These are phyloP conservation scores for Holtermannia corniformis DNA, from an alignment of 768 basidiomycete genomes.

Conservation along the genomic window DNA sequence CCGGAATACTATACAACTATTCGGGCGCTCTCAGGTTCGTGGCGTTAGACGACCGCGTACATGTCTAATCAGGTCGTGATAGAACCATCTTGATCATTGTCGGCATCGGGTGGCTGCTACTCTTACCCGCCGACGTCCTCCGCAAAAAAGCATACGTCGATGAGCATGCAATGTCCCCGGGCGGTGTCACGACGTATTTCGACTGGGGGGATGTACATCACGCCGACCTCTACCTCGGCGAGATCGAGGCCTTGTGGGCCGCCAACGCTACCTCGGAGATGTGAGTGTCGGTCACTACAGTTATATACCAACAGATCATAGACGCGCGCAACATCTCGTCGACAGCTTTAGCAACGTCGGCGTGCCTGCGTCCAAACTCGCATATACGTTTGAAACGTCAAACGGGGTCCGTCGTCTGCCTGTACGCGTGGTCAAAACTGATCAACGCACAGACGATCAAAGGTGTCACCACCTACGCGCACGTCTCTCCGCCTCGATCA, in stretches of 20 bases:
- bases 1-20: neutral
- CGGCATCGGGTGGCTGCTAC: constrained; percentile 77
- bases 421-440: constrained; percentile 59
- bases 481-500: constrained; percentile 73
- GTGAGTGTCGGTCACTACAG: constrained; percentile 47
- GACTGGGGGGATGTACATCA: constrained; percentile 79
- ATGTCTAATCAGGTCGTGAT: neutral
- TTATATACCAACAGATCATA: neutral
- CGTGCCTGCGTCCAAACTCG: neutral
- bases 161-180: constrained; percentile 91
- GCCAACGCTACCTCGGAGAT: constrained; percentile 58
- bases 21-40: neutral
- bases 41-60: neutral
- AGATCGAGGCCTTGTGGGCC: constrained; percentile 56
- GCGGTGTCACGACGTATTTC: constrained; percentile 82
- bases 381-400: neutral
- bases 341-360: neutral
- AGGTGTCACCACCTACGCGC: constrained; percentile 74
- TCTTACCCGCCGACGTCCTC: constrained; percentile 58
- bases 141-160: constrained; percentile 71
- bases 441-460: constrained; percentile 53
- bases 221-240: constrained; percentile 70
- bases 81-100: constrained; percentile 51
- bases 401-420: neutral
- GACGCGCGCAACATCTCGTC: neutral